Conservation (phyloP, 106 monocot species). For the Triglochin maritima region DNA sequence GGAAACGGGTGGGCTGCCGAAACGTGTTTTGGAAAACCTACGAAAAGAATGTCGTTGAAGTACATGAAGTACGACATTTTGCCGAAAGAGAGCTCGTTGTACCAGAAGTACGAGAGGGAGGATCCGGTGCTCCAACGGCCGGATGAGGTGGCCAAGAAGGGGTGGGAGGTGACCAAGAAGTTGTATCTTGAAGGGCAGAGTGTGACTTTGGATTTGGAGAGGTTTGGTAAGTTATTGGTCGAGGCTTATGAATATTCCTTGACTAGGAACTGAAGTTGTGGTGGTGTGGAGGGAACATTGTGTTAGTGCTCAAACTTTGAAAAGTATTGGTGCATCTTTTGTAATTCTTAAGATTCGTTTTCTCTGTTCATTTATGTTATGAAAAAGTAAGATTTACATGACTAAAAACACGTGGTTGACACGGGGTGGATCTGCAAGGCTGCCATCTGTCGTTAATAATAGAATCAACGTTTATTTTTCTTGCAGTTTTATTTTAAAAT, state of each 20-base stretch:
- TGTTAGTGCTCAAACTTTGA: too few species aligned
- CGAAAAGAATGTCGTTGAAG: constrained; percentile 31
- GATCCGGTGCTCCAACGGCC: constrained; percentile 42
- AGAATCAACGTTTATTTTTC: too few species aligned
- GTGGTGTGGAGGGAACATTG: too few species aligned
- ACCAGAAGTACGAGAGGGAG: constrained; percentile 20
- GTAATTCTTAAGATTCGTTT: too few species aligned
- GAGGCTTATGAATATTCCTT: constrained; percentile 4
- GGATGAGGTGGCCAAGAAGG: constrained; percentile 39
- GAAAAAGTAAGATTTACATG: too few species aligned
- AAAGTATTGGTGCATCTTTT: too few species aligned
- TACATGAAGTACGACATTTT: constrained; percentile 37
- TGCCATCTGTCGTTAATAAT: too few species aligned
- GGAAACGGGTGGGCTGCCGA: constrained; percentile 69
- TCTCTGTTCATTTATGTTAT: too few species aligned
- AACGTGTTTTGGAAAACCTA: constrained; percentile 51
- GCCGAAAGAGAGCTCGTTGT: constrained; percentile 54
- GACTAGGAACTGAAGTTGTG: neutral
- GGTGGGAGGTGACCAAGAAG: constrained; percentile 54
- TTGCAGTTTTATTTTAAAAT: too few species aligned
- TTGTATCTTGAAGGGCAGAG: constrained; percentile 56
- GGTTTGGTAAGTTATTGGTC: constrained; percentile 27
- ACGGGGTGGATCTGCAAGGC: too few species aligned
- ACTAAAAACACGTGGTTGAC: too few species aligned
- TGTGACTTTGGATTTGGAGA: constrained; percentile 35